Conservation (phyloP, 2,329 filamentous ascomycete species). For the Ophiocordyceps robertsii region DNA sequence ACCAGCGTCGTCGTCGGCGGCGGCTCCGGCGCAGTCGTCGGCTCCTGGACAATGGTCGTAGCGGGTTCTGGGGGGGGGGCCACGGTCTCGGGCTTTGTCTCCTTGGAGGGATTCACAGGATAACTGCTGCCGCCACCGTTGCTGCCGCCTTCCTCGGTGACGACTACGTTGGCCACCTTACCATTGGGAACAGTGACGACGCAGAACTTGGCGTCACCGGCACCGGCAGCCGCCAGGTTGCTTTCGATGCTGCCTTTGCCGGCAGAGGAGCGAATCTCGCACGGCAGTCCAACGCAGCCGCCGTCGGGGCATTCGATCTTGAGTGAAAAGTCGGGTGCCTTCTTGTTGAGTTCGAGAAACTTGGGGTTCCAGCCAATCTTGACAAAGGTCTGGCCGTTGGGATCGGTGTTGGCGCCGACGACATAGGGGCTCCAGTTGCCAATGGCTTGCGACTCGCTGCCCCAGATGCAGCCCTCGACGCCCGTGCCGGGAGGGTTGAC, state of each 20-base stretch:
- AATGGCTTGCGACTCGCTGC: constrained; percentile 42
- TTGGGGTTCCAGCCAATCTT: constrained; percentile 72
- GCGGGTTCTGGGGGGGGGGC: not conserved
- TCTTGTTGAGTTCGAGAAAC: constrained; percentile 52
- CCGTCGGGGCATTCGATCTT: constrained; percentile 55
- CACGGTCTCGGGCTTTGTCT: not conserved
- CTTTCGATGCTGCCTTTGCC: constrained; percentile 46
- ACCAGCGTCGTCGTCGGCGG: not conserved
- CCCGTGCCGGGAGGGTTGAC: constrained; percentile 61
- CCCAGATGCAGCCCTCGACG: constrained; percentile 58
- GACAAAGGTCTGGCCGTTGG: constrained; percentile 52
- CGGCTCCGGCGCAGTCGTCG: not conserved
- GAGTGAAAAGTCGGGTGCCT: constrained; percentile 49
- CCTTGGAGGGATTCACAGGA: not conserved
- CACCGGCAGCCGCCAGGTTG: constrained; percentile 39
- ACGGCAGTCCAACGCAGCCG: constrained; percentile 61
- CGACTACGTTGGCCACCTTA: constrained; percentile 51
- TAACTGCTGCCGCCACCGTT: not conserved
- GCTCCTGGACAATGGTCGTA: not conserved
- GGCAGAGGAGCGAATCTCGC: constrained; percentile 51
- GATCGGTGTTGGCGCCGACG: constrained; percentile 58
- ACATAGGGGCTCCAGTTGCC: constrained; percentile 73
- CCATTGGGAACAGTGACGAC: constrained; percentile 63
- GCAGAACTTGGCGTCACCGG: constrained; percentile 58
- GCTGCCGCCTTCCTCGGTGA: constrained; percentile 26